Evolutionary conservation across 2,329 filamentous ascomycete genomes (phyloP), one percentile per base, ranked within the genome.

Genomic region (Verruconis gallopava): DNA sequence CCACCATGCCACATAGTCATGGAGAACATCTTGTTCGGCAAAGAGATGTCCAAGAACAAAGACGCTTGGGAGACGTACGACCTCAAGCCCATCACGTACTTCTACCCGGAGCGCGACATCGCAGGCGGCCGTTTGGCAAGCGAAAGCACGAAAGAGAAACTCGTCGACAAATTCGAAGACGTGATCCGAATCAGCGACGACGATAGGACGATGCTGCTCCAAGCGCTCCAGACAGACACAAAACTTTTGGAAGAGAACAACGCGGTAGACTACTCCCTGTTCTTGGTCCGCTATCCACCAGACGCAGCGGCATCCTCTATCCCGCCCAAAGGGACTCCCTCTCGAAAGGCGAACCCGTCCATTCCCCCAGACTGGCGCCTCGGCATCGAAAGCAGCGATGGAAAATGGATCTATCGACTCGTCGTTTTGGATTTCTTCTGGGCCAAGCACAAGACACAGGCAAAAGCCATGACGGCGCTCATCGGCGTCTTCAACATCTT

Each of bases 401-500:
- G 73, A 0, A 73, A 74, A 49, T 80, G 77, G 66, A 63, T 77
- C 11, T 85, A 83, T 51, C 70, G 80, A 2, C 77, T 72, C 3
- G 70, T 78, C 0, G 59, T 85, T 12, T 63, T 85, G 22, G 81
- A 85, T 56, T 85, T 86, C 60, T 84, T 85, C 63, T 85, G 81
- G 81, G 74, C 79, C 0, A 82, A 80, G 58, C 79, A 84, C 57
- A 79, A 78, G 49, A 51, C 77, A 0, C 77, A 75, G 42, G 75
- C 81, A 1, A 73, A 70, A 55, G 65, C 73, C 1, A 72, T 85
- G 71, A 82, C 79, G 0, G 68, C 71, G 0, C 56, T 84, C 25
- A 72, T 85, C 45, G 71, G 71, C 38, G 60, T 68, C 0, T 81
- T 77, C 51, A 84, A 84, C 50, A 51, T 69, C 11, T 62, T 84